phyloP scores from a whole-genome alignment of 2,329 filamentous ascomycete genomes.

The Phialophora verrucosa region DNA sequence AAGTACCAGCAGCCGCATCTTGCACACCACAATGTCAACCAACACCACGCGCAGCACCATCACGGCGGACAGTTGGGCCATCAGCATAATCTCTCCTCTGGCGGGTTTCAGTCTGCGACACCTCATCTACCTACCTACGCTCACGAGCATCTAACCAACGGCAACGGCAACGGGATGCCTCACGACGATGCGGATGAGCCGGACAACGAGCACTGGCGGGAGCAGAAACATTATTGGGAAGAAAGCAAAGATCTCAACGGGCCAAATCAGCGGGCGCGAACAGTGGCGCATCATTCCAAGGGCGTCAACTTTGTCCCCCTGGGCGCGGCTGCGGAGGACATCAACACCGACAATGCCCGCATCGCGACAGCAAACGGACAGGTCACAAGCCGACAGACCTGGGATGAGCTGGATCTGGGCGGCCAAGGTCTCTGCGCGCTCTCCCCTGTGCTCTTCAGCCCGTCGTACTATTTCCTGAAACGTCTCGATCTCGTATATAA shows the following conservation, averaged over 20 bases:
- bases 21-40: conserved; percentile 51
- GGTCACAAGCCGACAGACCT: conserved; percentile 68
- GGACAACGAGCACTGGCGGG: conserved; percentile 79
- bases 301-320: conserved; percentile 54
- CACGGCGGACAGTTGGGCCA: conserved; percentile 51
- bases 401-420: conserved; percentile 92
- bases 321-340: conserved; percentile 56
- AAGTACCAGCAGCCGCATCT: conserved; percentile 56
- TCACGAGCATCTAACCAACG: conserved; percentile 63
- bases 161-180: conserved; percentile 59
- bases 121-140: conserved; percentile 62
- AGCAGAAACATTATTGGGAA: conserved; percentile 81
- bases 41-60: conserved; percentile 46
- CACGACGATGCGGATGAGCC: conserved; percentile 63
- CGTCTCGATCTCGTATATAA: conserved; percentile 95
- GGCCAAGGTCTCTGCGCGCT: conserved; percentile 92
- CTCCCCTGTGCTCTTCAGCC: conserved; percentile 74
- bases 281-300: conserved; percentile 54
- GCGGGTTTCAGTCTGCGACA: conserved; percentile 53
- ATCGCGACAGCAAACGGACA: conserved; percentile 65
- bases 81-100: conserved; percentile 58
- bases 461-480: conserved; percentile 79
- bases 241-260: conserved; percentile 72
- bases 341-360: conserved; percentile 63
- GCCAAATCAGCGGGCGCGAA: conserved; percentile 71